phyloP scores from a whole-genome alignment of 1,284 basidiomycete genomes.

The Apiotrichum sp. region DNA sequence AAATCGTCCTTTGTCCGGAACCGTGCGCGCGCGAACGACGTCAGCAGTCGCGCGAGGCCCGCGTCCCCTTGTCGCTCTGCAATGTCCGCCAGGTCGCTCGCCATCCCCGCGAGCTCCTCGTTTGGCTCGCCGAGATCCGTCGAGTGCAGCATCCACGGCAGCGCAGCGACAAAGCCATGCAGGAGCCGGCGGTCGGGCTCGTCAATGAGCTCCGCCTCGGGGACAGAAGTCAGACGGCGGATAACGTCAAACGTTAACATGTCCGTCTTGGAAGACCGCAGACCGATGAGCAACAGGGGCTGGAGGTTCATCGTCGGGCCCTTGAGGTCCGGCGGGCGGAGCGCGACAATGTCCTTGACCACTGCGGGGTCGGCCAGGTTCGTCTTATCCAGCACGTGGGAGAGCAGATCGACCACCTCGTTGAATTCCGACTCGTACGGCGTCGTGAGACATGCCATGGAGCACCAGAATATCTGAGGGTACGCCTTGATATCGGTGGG shows the following conservation, averaged over 20 bases:
- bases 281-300: constrained; percentile 66
- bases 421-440: constrained; percentile 75
- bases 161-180: constrained; percentile 71
- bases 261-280: constrained; percentile 71
- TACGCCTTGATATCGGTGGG: constrained; percentile 57
- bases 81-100: constrained; percentile 64
- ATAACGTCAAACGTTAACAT: constrained; percentile 65
- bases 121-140: constrained; percentile 64
- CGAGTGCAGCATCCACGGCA: constrained; percentile 85
- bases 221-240: constrained; percentile 58
- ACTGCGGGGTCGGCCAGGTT: constrained; percentile 65
- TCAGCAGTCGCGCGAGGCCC: constrained; percentile 76
- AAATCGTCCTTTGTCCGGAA: constrained; percentile 94
- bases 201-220: constrained; percentile 67
- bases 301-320: constrained; percentile 62
- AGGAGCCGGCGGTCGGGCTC: constrained; percentile 64
- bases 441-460: constrained; percentile 73
- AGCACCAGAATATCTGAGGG: constrained; percentile 83
- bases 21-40: constrained; percentile 75
- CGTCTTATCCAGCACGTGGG: constrained; percentile 63
- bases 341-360: constrained; percentile 59
- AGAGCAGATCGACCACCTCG: constrained; percentile 63
- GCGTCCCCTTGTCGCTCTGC: constrained; percentile 66
- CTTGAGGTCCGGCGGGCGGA: constrained; percentile 68
- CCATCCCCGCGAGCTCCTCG: constrained; percentile 62